Base-by-base conservation (phyloP, 345 rosid species). In the Psidium friedrichsthalianum region DNA sequence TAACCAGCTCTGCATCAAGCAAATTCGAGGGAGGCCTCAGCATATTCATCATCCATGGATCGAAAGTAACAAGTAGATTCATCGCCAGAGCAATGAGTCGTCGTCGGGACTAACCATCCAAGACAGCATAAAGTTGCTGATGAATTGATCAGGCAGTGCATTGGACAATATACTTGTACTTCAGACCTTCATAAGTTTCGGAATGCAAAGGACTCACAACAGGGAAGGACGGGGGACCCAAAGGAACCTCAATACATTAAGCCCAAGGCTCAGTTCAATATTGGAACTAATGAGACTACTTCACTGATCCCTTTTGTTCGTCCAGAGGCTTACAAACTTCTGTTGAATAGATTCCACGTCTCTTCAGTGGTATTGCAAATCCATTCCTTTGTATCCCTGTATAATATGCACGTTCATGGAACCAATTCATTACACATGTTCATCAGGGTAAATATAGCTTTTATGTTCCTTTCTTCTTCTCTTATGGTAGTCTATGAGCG, bases 351-450 rank as follows among this genome's bases (percentile, higher is more conserved):
- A 36, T 36, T 36, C 36, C 36, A 36, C 36, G 36, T 36, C 36
- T 36, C 36, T 36, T 36, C 36, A 74, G 92, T 90, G 57, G 93
- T 92, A 84, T 86, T 92, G 90, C 93, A 87, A 85, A 97, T 92
- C 96, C 98, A 96, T 51, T 92, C 91, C 88, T 97, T 97, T 36
- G 86, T 90, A 97, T 56, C 85, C 87, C 99, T 97, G 87, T 89
- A 86, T 76, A 58, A 32, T 15, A 29, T 51, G 83, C 0, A 2
- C 56, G 21, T 51, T 51, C 27, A 52, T 51, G 42, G 36, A 15
- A 52, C 36, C 36, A 27, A 82, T 64, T 64, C 44, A 64, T 64
- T 64, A 64, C n/a, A 18, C 24, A 64, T 64, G 32, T 16, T 16
- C 78, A 64, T 64, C 3, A 1, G 32, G 78, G 78, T 18, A 64